Evolutionary conservation across 768 basidiomycete species (phyloP).

Genomic region (Exidia glandulosa): DNA sequence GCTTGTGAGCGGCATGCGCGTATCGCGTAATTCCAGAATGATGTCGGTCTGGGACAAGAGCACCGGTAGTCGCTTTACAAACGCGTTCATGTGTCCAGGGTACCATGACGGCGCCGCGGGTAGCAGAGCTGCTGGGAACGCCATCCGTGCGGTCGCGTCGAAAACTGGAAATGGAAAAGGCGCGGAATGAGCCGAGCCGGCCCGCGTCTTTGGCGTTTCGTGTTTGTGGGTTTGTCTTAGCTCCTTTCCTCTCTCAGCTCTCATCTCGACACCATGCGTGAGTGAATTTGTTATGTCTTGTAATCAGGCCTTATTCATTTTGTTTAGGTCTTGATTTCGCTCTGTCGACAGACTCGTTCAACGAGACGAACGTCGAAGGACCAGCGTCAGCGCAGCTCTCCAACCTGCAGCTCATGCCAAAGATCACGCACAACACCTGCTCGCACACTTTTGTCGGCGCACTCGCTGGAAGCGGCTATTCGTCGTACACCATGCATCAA

Average conservation of each 20-base stretch:
- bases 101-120: constrained; percentile 84
- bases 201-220: no score
- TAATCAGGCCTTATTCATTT: no score
- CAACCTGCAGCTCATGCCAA: not conserved
- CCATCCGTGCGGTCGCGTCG: not conserved
- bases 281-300: no score
- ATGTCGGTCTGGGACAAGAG: constrained; percentile 77
- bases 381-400: not conserved
- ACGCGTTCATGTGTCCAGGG: constrained; percentile 91
- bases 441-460: not conserved
- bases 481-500: not conserved
- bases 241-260: no score
- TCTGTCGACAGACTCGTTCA: not conserved
- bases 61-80: constrained; percentile 62
- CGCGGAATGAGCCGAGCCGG: no score
- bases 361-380: not conserved
- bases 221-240: no score
- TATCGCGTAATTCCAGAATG: constrained; percentile 89
- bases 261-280: no score
- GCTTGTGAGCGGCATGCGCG: constrained; percentile 84
- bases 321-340: not conserved
- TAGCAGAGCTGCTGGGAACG: constrained; percentile 20
- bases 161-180: not conserved
- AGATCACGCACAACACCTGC: not conserved
- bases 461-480: not conserved